phyloP scores from a whole-genome alignment of 2,329 filamentous ascomycete species.

The Talaromyces piceae region DNA sequence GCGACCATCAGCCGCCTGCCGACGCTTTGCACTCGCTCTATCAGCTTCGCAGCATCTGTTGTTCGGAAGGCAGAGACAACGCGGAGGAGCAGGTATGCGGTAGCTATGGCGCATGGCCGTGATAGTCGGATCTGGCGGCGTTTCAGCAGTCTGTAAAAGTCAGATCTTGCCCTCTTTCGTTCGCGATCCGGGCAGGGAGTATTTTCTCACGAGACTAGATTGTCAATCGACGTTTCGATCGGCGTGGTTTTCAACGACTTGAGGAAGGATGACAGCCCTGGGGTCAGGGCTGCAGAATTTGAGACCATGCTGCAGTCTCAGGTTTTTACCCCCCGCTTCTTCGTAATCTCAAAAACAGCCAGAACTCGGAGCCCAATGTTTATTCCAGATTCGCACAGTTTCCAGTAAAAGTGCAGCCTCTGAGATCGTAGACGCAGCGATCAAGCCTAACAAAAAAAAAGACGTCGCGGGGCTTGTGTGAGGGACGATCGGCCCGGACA shows the following conservation, averaged over 20 bases:
- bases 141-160: constrained; percentile 64
- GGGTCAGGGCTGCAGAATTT: constrained; percentile 53
- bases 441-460: not conserved
- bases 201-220: constrained; percentile 67
- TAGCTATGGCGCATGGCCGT: constrained; percentile 82
- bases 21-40: constrained; percentile 70
- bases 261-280: constrained; percentile 69
- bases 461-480: not conserved
- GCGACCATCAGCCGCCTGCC: constrained; percentile 72
- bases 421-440: not conserved
- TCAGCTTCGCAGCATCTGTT: constrained; percentile 67
- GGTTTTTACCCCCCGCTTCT: no score
- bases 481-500: not conserved
- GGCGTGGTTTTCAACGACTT: constrained; percentile 68
- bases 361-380: no score
- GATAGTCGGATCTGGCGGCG: constrained; percentile 82
- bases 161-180: constrained; percentile 11
- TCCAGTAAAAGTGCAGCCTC: no score
- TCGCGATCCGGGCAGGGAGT: constrained; percentile 9
- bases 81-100: constrained; percentile 77
- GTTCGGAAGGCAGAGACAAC: constrained; percentile 78
- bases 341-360: no score
- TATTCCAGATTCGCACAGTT: no score
- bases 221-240: constrained; percentile 76
- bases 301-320: constrained; percentile 56